Evolutionary conservation across 2,329 filamentous ascomycete genomes (phyloP), one percentile per base, ranked within the genome.

Genomic region (Xylaria multiplex): DNA sequence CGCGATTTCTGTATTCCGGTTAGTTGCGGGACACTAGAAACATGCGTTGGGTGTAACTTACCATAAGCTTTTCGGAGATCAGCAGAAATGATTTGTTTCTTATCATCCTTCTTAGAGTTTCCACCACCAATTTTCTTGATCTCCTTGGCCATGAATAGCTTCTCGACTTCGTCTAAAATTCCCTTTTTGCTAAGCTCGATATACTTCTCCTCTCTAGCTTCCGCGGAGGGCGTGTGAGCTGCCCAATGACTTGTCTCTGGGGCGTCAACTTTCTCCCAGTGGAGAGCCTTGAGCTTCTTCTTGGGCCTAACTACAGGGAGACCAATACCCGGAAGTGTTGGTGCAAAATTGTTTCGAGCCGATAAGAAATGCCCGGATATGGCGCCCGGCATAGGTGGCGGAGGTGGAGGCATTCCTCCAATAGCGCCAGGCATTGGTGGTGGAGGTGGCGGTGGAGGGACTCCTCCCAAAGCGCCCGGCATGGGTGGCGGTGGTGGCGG

Each of bases 261-360:
- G 59, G 92, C 88, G 79, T 99, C 96, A 61, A 99, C 93, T 84
- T 98, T 98, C 81, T 99, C 96, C 95, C 96, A 98, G 82, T 99
- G 96, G 72, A 99, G 86, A 65, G 95, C 95, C 88, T 99, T 99
- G 79, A 99, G 93, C 85, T 98, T 99, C 89, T 97, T 98, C 87
- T 97, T 98, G 24, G 96, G 93, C 73, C 95, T 86, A 59, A 93
- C 92, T 67, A 93, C 91, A 42, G 93, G 90, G 73, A 97, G 81
- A 49, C 90, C 88, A 71, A 93, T 84, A 7, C 88, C 86, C 22
- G 88, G 86, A 24, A 88, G 81, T 14, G 85, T 76, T 5, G 85
- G 77, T 22, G 82, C 80, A 67, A 87, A 86, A 64, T 83, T 83
- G 37, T 85, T 83, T 70, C 88, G 84, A 70, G 90, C 87, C 54